phyloP scores from a whole-genome alignment of 345 rosid genomes.

The Alliaria petiolata region DNA sequence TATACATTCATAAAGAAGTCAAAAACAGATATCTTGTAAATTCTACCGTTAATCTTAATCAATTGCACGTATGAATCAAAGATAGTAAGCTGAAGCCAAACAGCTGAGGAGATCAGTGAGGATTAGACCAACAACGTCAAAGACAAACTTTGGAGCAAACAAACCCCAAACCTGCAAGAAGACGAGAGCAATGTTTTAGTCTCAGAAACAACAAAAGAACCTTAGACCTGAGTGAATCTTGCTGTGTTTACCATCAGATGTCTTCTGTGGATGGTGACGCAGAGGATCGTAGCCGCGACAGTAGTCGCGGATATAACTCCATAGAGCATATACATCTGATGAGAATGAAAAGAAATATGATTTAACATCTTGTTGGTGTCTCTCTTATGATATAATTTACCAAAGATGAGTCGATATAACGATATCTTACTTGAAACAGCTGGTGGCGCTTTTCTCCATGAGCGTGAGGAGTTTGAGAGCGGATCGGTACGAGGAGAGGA shows the following conservation, averaged over 20 bases:
- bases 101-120: slow-evolving; percentile 60
- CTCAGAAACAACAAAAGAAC: not conserved
- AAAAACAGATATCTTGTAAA: not conserved
- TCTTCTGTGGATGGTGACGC: slow-evolving; percentile 83
- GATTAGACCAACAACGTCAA: slow-evolving; percentile 68
- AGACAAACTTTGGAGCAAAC: slow-evolving; percentile 91
- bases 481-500: slow-evolving; percentile 47
- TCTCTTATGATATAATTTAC: not conserved
- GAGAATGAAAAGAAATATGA: slow-evolving; percentile 1
- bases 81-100: slow-evolving; percentile 56
- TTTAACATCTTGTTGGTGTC: not conserved
- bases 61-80: slow-evolving; percentile 12
- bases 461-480: slow-evolving; percentile 28
- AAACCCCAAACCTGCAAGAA: slow-evolving; percentile 90
- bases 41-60: not conserved
- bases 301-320: slow-evolving; percentile 59
- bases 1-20: not conserved
- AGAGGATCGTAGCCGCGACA: slow-evolving; percentile 56
- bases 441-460: slow-evolving; percentile 23
- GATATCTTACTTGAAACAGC: slow-evolving; percentile 53
- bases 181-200: not conserved
- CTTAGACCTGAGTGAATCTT: not conserved
- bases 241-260: slow-evolving; percentile 69
- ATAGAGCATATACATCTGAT: slow-evolving; percentile 68
- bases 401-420: not conserved